These are phyloP conservation scores for Royoungia palumana DNA, from an alignment of 768 basidiomycete genomes.

Conservation along the genomic window DNA sequence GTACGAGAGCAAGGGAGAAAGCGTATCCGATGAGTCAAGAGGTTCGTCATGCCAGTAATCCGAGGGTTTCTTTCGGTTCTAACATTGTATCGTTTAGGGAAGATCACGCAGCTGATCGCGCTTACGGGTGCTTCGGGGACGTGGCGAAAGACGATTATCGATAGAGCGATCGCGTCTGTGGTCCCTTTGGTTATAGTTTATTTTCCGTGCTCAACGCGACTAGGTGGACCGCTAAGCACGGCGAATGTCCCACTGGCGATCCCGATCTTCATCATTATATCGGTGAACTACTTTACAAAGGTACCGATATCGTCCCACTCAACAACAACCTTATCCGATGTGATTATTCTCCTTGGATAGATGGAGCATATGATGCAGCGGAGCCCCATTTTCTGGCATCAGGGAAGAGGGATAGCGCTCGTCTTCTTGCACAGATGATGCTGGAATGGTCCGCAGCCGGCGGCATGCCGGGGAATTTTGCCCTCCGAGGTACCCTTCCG, in stretches of 20 bases:
- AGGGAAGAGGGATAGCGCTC: slow-evolving; percentile 86
- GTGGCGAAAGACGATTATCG: slow-evolving; percentile 90
- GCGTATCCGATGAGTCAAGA: slow-evolving; percentile 72
- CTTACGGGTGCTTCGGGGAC: slow-evolving; percentile 72
- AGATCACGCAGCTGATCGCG: slow-evolving; percentile 88
- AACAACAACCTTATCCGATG: slow-evolving; percentile 1
- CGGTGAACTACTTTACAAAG: slow-evolving; percentile 85
- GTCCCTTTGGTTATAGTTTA: slow-evolving; percentile 6
- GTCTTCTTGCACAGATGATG: slow-evolving; percentile 82
- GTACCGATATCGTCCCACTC: slow-evolving; percentile 34
- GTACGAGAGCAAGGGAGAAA: slow-evolving; percentile 71
- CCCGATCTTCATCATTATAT: slow-evolving; percentile 84
- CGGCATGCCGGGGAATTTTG: slow-evolving; percentile 65
- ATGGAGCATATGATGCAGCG: slow-evolving; percentile 69
- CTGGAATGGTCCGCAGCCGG: slow-evolving; percentile 68
- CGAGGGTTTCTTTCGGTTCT: neutral
- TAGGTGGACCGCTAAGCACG: slow-evolving; percentile 85
- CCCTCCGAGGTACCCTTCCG: slow-evolving; percentile 84
- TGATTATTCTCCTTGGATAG: slow-evolving; percentile 37
- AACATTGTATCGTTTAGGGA: slow-evolving; percentile 45
- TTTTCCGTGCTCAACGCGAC: slow-evolving; percentile 16
- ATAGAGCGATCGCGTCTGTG: slow-evolving; percentile 77
- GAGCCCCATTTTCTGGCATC: slow-evolving; percentile 83
- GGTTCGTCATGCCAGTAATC: slow-evolving; percentile 46
- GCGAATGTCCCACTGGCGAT: slow-evolving; percentile 84